phyloP scores from a whole-genome alignment of 2,329 filamentous ascomycete genomes.

The Scedosporium minutisporum region DNA sequence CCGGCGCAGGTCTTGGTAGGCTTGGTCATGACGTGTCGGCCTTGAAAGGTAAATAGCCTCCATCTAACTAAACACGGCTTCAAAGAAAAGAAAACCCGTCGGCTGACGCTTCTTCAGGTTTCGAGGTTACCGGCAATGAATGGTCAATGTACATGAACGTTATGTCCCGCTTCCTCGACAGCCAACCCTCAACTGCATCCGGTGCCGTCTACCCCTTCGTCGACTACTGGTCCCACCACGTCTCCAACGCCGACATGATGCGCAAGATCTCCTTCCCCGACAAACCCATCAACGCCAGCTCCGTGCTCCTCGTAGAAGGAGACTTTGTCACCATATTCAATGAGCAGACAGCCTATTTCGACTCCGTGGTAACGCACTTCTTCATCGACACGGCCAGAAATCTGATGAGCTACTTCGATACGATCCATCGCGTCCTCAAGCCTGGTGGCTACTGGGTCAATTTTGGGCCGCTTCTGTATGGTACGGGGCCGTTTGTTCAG shows the following conservation, averaged over 20 bases:
- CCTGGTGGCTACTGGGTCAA: slow-evolving; percentile 45
- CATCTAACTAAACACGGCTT: not conserved
- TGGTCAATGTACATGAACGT: slow-evolving; percentile 50
- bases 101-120: slow-evolving; percentile 13
- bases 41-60: slow-evolving; percentile 23
- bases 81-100: no score
- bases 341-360: slow-evolving; percentile 23
- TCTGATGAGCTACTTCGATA: slow-evolving; percentile 43
- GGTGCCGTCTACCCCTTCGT: slow-evolving; percentile 39
- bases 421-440: slow-evolving; percentile 36
- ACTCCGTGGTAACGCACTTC: slow-evolving; percentile 45
- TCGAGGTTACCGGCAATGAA: slow-evolving; percentile 46
- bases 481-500: slow-evolving; percentile 43
- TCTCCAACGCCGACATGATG: slow-evolving; percentile 34
- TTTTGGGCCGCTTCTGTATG: slow-evolving; percentile 45
- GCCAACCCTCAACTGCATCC: slow-evolving; percentile 14
- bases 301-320: slow-evolving; percentile 41
- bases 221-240: slow-evolving; percentile 48
- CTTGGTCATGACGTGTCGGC: slow-evolving; percentile 40
- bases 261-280: slow-evolving; percentile 37
- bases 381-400: slow-evolving; percentile 54
- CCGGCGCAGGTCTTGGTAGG: slow-evolving; percentile 42
- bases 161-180: slow-evolving; percentile 39
- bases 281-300: slow-evolving; percentile 18
- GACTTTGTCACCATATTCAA: slow-evolving; percentile 40